phyloP scores from a whole-genome alignment of 257 asterid genomes.

The Plantago major region DNA sequence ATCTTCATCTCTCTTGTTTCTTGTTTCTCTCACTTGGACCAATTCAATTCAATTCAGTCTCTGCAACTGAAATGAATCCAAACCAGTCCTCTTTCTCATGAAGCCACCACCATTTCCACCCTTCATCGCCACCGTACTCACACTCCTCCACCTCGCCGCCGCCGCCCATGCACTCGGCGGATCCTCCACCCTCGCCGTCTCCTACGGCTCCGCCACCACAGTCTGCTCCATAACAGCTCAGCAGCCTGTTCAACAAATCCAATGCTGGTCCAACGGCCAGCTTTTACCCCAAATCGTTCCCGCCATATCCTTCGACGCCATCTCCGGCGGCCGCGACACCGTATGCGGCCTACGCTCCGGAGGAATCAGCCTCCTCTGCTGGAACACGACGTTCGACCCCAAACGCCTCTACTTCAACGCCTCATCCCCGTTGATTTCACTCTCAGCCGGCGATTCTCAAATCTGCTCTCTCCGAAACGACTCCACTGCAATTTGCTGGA shows the following conservation, averaged over 20 bases:
- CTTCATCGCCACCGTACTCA: constrained; percentile 26
- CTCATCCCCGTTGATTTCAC: constrained; percentile 32
- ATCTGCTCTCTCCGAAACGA: constrained; percentile 49
- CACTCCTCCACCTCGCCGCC: constrained; percentile 16
- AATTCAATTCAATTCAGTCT: constrained; percentile 18
- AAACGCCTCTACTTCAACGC: constrained; percentile 48
- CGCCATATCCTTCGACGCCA: constrained; percentile 53
- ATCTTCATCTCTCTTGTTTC: constrained; percentile 19
- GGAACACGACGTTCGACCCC: constrained; percentile 43
- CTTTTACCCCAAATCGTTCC: constrained; percentile 32
- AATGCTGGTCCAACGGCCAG: constrained; percentile 56
- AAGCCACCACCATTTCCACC: constrained; percentile 26
- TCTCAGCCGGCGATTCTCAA: constrained; percentile 58
- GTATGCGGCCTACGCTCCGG: constrained; percentile 69
- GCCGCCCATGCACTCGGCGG: constrained; percentile 57
- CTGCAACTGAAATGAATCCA: constrained; percentile 39
- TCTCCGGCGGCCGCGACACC: constrained; percentile 61
- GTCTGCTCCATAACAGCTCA: constrained; percentile 57
- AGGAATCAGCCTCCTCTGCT: constrained; percentile 62
- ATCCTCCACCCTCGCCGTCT: constrained; percentile 65
- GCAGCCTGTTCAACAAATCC: constrained; percentile 50
- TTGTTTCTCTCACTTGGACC: background rate
- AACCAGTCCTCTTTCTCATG: constrained; percentile 34
- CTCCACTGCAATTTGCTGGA: constrained; percentile 54
- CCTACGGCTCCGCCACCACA: constrained; percentile 54